Base-by-base conservation (phyloP, 169 alveolate species). In the Plasmodium billcollinsi region DNA sequence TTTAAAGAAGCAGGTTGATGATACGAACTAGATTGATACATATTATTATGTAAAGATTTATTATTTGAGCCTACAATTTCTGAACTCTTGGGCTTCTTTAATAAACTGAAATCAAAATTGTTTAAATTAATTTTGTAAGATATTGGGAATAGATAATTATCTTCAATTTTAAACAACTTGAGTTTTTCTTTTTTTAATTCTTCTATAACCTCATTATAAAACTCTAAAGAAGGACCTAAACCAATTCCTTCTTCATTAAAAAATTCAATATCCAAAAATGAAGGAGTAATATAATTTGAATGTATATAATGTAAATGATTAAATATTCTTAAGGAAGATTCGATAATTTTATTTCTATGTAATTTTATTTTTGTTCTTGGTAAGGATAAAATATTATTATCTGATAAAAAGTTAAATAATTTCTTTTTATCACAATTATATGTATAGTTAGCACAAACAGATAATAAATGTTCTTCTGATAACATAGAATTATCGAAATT, bases 171-270 rank as follows among this genome's bases (percentile, higher is more conserved):
- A 74, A 86, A 86, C 58, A 86, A 73, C 39, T 86, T 71, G 9
- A 86, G n/a, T n/a, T 86, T 73, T 33, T 86, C 92, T 66, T 88
- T 76, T 67, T 76, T 88, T 66, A 88, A 88, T 29, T 88, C 88
- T 63, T 94, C 96, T 18, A 92, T 70, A 15, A 92, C 92, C 71
- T 92, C 83, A 45, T 91, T 74, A 70, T 78, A 94, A 66, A 94
- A 91, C 43, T 94, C 96, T 62, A 86, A 90, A 2, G 96, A 89
- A 4, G 96, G 96, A 21, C 96, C 96, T 7, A 93, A 59, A 21
- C 96, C 96, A 14, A 88, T 83, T 6, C 96, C 96, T n/a, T 74
- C 94, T 72, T 94, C 96, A 61, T 89, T 88, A 52, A 90, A 86
- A 72, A 86, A 86, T 62, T 86, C 92, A 1, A 86, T 86, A 61